phyloP scores from a whole-genome alignment of 2,329 filamentous ascomycete species.

The Xylaria sp. region DNA sequence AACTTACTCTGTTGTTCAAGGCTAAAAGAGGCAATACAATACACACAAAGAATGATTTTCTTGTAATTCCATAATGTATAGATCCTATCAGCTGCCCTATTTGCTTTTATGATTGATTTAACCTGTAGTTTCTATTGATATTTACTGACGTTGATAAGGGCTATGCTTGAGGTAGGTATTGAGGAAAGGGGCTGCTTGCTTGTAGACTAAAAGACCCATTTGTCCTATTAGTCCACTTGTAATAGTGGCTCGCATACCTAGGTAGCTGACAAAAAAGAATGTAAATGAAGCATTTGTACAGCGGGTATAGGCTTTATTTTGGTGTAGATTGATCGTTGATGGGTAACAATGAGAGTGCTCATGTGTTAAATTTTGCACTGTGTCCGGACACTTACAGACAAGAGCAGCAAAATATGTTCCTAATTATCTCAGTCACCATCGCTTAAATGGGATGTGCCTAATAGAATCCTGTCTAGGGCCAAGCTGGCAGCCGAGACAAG shows the following conservation, averaged over 20 bases:
- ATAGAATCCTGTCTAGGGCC: not conserved
- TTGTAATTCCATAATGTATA: not conserved
- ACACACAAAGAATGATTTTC: not conserved
- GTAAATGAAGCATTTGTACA: not conserved
- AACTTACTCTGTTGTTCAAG: not conserved
- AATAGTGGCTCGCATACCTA: not conserved
- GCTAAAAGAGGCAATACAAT: not conserved
- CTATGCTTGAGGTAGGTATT: not conserved
- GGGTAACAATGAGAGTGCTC: not conserved
- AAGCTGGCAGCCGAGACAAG: conserved; percentile 36
- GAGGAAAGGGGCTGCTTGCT: not conserved
- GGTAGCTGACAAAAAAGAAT: not conserved
- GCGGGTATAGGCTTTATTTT: not conserved
- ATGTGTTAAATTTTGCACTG: not conserved
- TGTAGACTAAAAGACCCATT: not conserved
- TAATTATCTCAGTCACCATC: not conserved
- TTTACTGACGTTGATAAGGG: not conserved
- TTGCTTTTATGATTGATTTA: not conserved
- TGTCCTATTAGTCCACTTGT: not conserved
- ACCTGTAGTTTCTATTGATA: not conserved
- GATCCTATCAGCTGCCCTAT: not conserved
- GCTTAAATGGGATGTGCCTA: not conserved
- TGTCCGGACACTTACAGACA: not conserved
- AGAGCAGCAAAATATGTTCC: not conserved
- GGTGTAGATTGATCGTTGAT: not conserved